These are phyloP conservation scores for Glonium stellatum DNA, from an alignment of 495 filamentous ascomycete genomes.

Conservation along the genomic window DNA sequence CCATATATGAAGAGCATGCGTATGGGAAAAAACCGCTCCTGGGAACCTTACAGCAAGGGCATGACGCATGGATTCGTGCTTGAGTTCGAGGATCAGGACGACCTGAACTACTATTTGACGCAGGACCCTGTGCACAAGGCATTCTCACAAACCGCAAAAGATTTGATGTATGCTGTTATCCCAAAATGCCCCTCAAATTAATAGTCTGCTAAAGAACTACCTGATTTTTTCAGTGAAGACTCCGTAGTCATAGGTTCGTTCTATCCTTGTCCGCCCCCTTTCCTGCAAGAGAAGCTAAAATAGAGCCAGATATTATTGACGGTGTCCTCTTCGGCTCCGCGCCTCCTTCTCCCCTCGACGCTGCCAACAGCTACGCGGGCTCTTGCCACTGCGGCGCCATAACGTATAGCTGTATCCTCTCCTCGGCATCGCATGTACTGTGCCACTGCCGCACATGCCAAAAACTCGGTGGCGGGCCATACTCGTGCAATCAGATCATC, in stretches of 20 bases:
- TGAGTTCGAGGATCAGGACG: constrained; percentile 25
- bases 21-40: constrained; percentile 26
- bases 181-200: not conserved
- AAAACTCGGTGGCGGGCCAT: constrained; percentile 15
- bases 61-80: constrained; percentile 30
- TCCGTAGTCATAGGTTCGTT: constrained; percentile 1
- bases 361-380: not conserved
- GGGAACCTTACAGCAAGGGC: constrained; percentile 25
- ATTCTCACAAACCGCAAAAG: constrained; percentile 14
- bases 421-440: constrained; percentile 14
- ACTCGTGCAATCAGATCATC: constrained; percentile 22
- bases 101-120: constrained; percentile 29
- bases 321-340: constrained; percentile 10
- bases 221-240: constrained; percentile 4
- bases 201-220: not conserved
- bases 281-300: too few relatives aligned
- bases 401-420: constrained; percentile 4
- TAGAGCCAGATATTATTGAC: constrained; percentile 5
- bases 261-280: too few relatives aligned
- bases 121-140: constrained; percentile 20
- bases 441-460: constrained; percentile 17
- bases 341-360: not conserved
- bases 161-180: constrained; percentile 3
- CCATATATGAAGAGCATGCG: constrained; percentile 20
- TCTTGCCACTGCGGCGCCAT: constrained; percentile 15